Conservation (phyloP, 1,284 basidiomycete genomes). For the Porogramme epimiltina region DNA sequence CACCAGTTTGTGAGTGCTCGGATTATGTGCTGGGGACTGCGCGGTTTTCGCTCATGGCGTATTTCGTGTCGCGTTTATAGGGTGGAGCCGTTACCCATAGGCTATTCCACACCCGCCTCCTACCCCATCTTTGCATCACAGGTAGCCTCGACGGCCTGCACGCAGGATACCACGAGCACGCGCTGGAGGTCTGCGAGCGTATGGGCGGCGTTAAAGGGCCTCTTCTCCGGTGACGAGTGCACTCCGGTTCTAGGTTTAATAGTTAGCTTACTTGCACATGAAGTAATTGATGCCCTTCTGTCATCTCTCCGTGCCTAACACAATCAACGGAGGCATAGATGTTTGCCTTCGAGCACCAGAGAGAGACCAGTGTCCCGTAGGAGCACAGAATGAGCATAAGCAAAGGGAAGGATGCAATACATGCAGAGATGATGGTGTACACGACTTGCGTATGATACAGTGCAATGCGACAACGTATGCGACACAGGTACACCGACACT, state of each 20-base stretch:
- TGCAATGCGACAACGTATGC: slow-evolving; percentile 10
- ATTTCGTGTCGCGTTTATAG: slow-evolving; percentile 32
- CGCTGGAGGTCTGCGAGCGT: slow-evolving; percentile 40
- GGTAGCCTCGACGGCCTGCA: slow-evolving; percentile 49
- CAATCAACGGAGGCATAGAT: no score
- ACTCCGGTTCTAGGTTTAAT: slow-evolving; percentile 9
- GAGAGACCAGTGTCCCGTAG: no score
- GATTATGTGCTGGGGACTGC: background rate
- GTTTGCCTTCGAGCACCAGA: no score
- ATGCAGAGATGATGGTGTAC: slow-evolving; percentile 15
- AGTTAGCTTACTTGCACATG: slow-evolving; percentile 19
- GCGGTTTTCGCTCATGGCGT: background rate
- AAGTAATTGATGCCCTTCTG: background rate
- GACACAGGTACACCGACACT: slow-evolving; percentile 2
- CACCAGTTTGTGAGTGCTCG: slow-evolving; percentile 69
- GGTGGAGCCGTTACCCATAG: slow-evolving; percentile 63
- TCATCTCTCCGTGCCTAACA: no score
- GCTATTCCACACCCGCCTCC: slow-evolving; percentile 66
- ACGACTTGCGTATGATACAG: slow-evolving; percentile 21
- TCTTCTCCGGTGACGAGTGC: slow-evolving; percentile 19
- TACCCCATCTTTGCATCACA: slow-evolving; percentile 55
- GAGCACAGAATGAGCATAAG: background rate
- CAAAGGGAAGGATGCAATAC: slow-evolving; percentile 10
- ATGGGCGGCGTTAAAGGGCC: slow-evolving; percentile 47
- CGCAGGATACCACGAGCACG: slow-evolving; percentile 52